These are phyloP conservation scores for Lavandula angustifolia DNA, from an alignment of 257 asterid genomes.

Conservation along the genomic window DNA sequence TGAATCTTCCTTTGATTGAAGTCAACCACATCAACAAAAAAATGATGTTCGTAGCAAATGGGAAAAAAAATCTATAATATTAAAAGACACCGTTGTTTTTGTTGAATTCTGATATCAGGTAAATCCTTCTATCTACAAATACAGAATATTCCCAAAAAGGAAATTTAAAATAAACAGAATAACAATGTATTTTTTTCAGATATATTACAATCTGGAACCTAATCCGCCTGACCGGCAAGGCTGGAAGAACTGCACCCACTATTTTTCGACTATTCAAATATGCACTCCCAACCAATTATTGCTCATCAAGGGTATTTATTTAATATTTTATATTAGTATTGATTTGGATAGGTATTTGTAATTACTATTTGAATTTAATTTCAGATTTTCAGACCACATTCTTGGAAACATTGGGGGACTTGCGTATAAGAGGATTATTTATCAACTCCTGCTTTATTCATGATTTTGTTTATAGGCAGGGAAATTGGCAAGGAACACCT, in stretches of 20 bases:
- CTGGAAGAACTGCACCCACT: background rate
- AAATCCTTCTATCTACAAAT: too few relatives aligned
- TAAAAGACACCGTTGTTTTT: too few relatives aligned
- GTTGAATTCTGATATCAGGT: too few relatives aligned
- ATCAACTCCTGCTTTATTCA: conserved; percentile 3
- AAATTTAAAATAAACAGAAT: too few relatives aligned
- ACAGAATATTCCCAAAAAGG: too few relatives aligned
- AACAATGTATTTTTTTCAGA: too few relatives aligned
- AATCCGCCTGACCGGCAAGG: background rate
- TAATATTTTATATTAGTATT: background rate
- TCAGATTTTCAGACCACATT: conserved; percentile 1
- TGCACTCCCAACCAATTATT: background rate
- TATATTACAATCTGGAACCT: background rate
- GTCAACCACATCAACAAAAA: too few relatives aligned
- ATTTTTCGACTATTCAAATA: background rate
- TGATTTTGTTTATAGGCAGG: background rate
- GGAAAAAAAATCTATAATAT: too few relatives aligned
- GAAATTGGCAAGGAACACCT: background rate
- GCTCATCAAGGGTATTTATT: background rate
- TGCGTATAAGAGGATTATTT: background rate
- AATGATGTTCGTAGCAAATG: too few relatives aligned
- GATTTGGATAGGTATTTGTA: too few relatives aligned
- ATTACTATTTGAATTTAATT: background rate
- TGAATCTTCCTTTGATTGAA: too few relatives aligned
- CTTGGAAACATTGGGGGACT: background rate